Evolutionary conservation across 176 grass and related monocot genomes (phyloP), one percentile per base, ranked within the genome.

Genomic region (Carex pumila): DNA sequence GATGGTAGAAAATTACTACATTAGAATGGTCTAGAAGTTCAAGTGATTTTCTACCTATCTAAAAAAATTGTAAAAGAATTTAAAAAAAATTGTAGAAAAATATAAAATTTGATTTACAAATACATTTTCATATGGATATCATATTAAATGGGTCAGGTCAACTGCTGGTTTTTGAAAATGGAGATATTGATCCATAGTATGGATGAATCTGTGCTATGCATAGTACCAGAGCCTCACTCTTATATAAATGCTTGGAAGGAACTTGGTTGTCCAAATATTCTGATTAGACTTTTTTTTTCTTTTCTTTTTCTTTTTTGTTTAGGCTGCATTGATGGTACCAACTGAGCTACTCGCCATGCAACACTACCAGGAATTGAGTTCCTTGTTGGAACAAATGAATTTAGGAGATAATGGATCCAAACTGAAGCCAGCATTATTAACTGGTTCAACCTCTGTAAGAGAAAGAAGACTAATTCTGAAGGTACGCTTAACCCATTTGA

Each of bases 311-410:
- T 39, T 4, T 39, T 84, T 79, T 69, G 71, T 77, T 30, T 72
- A 97, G 95, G 95, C 90, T 86, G 95, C 95, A 84, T 93, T 97
- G 80, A 98, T 98, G 95, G 95, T 93, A 84, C 95, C 95, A 74
- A 95, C 92, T 15, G 95, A 98, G 82, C 65, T 95, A 78, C 95
- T 98, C 67, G 95, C 92, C 21, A 70, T 89, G 55, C 95, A 98
- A 79, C 95, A 98, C 80, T 98, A 93, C 84, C 72, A 93, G 74
- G 90, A 87, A 59, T 39, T 98, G 65, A 87, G 86, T 83, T 91
- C 95, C 43, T 90, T 98, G 80, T 82, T 98, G 70, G 89, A 95
- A 66, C 88, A 91, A 85, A 87, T 98, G 78, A 70, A 92, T 79
- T 88, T 76, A 87, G 83, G 83, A 62, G 84, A 86, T 25, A 66